phyloP scores from a whole-genome alignment of 257 asterid genomes.

The Salvia splendens region DNA sequence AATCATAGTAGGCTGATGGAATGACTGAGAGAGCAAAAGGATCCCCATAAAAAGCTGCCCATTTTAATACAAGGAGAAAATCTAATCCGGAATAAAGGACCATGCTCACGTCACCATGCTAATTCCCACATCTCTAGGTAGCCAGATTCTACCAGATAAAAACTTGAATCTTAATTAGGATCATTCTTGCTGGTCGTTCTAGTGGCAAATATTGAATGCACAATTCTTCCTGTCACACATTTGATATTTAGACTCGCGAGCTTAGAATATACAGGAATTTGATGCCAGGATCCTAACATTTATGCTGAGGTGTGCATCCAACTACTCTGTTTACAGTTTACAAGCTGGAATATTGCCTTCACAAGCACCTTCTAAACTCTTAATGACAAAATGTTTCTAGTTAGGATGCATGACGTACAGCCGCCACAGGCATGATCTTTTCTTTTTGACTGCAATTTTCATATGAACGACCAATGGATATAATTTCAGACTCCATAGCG shows the following conservation, averaged over 20 bases:
- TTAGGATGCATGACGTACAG: background rate
- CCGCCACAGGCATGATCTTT: constrained; percentile 8
- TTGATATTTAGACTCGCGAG: background rate
- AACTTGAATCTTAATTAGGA: background rate
- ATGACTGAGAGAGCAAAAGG: background rate
- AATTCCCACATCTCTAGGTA: constrained; percentile 12
- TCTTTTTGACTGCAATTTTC: background rate
- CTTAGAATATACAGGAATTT: background rate
- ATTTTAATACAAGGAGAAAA: constrained; percentile 11
- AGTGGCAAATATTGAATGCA: background rate
- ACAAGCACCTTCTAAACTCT: constrained; percentile 7
- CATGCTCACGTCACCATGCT: constrained; percentile 6
- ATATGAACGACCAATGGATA: background rate
- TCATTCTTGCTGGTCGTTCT: background rate
- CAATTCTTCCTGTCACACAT: constrained; percentile 5
- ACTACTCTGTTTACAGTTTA: background rate
- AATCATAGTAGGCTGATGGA: constrained; percentile 10
- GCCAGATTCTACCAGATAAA: constrained; percentile 1
- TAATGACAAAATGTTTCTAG: background rate
- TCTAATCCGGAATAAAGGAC: background rate
- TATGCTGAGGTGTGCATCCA: background rate
- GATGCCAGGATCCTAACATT: background rate
- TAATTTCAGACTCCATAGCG: background rate
- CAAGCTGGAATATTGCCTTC: constrained; percentile 12
- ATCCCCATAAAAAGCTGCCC: constrained; percentile 18